A percentile compares a stretch with the other conserved stretches of the same genome.
Evolutionary conservation across 2,329 filamentous ascomycete genomes (phyloP).

Genomic region (Cytospora piceae): DNA sequence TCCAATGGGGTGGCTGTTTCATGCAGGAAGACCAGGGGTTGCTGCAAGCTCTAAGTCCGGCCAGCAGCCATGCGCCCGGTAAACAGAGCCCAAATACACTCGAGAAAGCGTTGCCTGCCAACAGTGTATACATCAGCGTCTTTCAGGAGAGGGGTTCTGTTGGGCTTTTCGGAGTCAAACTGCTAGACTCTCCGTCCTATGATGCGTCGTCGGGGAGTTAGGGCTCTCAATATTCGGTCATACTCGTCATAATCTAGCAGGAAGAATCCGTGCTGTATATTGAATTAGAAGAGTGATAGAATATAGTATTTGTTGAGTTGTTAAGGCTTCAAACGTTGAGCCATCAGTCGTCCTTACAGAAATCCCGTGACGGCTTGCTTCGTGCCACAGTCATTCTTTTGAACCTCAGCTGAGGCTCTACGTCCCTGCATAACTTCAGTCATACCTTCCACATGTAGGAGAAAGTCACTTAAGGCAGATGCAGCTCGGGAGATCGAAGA

Average conservation of each 20-base stretch:
- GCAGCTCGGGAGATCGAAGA: constrained; percentile 17
- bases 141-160: neutral
- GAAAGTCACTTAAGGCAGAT: neutral
- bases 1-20: neutral
- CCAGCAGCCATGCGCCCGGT: neutral
- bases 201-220: neutral
- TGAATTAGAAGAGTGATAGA: neutral
- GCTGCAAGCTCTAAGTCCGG: neutral
- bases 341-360: neutral
- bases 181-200: neutral
- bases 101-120: neutral
- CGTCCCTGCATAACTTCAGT: constrained; percentile 15
- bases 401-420: constrained; percentile 15
- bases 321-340: neutral
- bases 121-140: neutral
- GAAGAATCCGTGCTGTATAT: neutral
- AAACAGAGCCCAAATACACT: neutral
- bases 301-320: no score
- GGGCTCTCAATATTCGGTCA: neutral
- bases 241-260: neutral
- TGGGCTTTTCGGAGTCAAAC: neutral
- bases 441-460: constrained; percentile 20
- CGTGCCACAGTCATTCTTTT: neutral
- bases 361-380: neutral
- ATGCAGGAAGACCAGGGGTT: neutral